Evolutionary conservation across 139 green algal species (phyloP).

Genomic region (Astrephomene gubernaculifera): DNA sequence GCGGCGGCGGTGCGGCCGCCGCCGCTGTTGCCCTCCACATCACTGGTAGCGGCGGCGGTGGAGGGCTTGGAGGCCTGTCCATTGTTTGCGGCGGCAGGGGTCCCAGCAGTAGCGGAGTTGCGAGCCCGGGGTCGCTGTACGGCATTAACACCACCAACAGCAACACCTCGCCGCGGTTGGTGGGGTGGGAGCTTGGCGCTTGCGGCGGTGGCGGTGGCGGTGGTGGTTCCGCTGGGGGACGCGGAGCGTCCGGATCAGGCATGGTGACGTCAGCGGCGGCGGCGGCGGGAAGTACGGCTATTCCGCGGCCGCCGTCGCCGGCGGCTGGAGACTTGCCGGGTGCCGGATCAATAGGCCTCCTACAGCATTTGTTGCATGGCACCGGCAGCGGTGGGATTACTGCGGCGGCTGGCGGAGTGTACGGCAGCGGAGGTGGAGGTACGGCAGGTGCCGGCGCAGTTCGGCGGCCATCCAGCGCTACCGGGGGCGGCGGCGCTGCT

Average conservation of each 20-base stretch:
- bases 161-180: background rate
- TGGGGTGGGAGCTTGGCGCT: background rate
- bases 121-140: conserved; percentile 4
- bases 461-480: background rate
- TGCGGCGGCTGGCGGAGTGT: background rate
- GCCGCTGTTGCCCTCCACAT: background rate
- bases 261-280: background rate
- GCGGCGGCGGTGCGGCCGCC: background rate
- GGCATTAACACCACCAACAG: background rate
- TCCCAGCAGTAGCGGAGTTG: background rate
- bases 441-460: background rate
- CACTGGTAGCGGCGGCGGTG: background rate
- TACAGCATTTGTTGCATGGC: conserved; percentile 28
- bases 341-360: background rate
- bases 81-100: background rate
- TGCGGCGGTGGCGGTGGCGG: background rate
- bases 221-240: background rate
- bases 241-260: no score
- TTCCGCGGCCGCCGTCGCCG: background rate
- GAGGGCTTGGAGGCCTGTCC: no score
- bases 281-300: background rate
- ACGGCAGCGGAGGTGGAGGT: background rate
- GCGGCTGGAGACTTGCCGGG: conserved; percentile 1
- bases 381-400: background rate
- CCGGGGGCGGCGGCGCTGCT: background rate